Conservation (phyloP, 495 filamentous ascomycete species). For the Platismatia glauca region DNA sequence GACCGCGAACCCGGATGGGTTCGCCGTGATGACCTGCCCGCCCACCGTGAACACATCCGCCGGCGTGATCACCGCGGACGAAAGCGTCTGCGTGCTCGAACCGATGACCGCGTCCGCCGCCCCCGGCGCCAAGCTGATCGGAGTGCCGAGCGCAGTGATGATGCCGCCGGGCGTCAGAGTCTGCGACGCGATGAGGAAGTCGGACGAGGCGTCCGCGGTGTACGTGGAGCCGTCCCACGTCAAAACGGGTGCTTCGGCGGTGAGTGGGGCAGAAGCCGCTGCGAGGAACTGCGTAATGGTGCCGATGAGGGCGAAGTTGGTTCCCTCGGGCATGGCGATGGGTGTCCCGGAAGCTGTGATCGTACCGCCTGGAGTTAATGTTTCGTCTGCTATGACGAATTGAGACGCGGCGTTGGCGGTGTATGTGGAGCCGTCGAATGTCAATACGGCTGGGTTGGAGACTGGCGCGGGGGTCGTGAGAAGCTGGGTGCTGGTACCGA, state of each 20-base stretch:
- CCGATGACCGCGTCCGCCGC: slow-evolving; percentile 10
- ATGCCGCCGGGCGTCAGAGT: slow-evolving; percentile 9
- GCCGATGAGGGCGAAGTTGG: slow-evolving; percentile 6
- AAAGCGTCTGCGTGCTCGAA: not conserved
- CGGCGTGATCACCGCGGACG: not conserved
- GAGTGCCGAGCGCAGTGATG: slow-evolving; percentile 9
- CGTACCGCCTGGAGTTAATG: not conserved
- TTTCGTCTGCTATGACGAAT: slow-evolving; percentile 6
- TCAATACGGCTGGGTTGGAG: not conserved
- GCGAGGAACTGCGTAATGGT: slow-evolving; percentile 10
- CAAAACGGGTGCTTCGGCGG: not conserved
- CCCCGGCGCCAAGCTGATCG: slow-evolving; percentile 9
- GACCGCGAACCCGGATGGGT: slow-evolving; percentile 8
- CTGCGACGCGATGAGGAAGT: slow-evolving; percentile 16
- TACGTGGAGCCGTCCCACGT: slow-evolving; percentile 4
- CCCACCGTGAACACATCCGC: slow-evolving; percentile 4
- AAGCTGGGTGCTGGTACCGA: not conserved
- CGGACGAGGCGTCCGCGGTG: slow-evolving; percentile 7
- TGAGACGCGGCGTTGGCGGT: slow-evolving; percentile 10
- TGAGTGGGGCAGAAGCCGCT: not conserved
- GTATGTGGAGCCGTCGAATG: slow-evolving; percentile 7
- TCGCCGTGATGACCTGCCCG: slow-evolving; percentile 14
- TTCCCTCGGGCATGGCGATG: not conserved
- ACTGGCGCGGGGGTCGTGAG: not conserved
- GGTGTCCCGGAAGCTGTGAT: slow-evolving; percentile 13